phyloP scores from a whole-genome alignment of 2,329 filamentous ascomycete genomes.

The Neofusicoccum cordaticola region DNA sequence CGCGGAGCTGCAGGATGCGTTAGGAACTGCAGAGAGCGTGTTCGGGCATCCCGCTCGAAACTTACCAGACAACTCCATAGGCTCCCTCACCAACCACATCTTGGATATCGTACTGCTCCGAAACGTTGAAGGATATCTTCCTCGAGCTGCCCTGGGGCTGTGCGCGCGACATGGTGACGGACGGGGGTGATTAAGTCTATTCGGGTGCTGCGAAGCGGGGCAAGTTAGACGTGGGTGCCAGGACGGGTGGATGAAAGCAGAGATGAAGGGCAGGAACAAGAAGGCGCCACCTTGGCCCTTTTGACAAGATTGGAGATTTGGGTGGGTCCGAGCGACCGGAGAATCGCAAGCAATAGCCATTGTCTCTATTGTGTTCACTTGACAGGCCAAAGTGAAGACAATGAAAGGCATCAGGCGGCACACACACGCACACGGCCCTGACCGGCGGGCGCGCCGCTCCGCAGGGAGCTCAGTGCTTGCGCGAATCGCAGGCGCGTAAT shows the following conservation, averaged over 20 bases:
- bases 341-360: conserved; percentile 14
- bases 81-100: conserved; percentile 98
- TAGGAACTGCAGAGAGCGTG: conserved; percentile 22
- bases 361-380: conserved; percentile 17
- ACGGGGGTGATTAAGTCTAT: neutral
- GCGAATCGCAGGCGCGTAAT: conserved; percentile 12
- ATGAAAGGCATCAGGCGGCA: conserved; percentile 5
- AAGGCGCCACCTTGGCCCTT: neutral
- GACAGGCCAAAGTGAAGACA: conserved; percentile 10
- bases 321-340: conserved; percentile 10
- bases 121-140: conserved; percentile 99
- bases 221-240: neutral
- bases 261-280: neutral
- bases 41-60: conserved; percentile 19
- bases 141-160: conserved; percentile 54
- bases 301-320: conserved; percentile 8
- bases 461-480: conserved; percentile 11
- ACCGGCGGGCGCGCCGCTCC: neutral
- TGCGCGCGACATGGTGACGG: conserved; percentile 36
- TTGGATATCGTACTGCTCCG: conserved; percentile 98
- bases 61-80: conserved; percentile 97
- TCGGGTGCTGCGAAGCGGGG: conserved; percentile 1
- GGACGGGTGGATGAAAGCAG: neutral
- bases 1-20: conserved; percentile 66
- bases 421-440: neutral